Base-by-base conservation (phyloP, 805 yeast species). In the Kluyveromyces starmeri region DNA sequence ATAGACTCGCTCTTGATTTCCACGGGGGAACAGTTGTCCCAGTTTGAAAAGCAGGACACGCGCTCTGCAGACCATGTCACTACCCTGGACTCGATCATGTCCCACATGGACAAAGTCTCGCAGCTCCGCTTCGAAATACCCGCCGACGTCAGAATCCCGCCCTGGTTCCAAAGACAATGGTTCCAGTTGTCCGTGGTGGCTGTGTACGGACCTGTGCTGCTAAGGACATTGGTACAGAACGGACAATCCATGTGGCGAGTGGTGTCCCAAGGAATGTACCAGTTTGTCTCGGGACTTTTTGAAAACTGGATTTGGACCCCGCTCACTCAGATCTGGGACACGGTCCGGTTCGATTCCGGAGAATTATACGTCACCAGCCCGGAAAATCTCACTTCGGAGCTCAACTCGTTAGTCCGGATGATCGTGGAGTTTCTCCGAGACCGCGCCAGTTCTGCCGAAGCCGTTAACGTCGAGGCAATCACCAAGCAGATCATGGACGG, bases 241-340 rank as follows among this genome's bases (percentile, higher is more conserved):
- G 25, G 33, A 13, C 26, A 30, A 13, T 30, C 33, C 10, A 10
- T 30, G 14, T 30, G 33, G 33, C 20, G 13, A 30, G 11, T 12
- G 20, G 18, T 30, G 25, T 40, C 56, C 3, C 50, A 47, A 31
- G 59, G 53, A 35, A 66, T 67, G 1, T 48, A 43, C n/a, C 19
- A 30, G 16, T 30, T 30, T 15, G 16, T 30, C 53, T 35, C 51
- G 19, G 84, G 89, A 4, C 79, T 88, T 46, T 71, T 78, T 65
- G 58, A 65, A 20, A 85, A 88, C 53, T 89, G 98, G 97, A 70
- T 89, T 3, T 61, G 84, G 26, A 70, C 70, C 29, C 98, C 97
- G 1, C 50, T 83, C 13, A 62, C 64, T 27, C 78, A 82, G 46
- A 78, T 89, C 43, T 61, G 84, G 44, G 68, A 73, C 30, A 85